Conservation (phyloP, 192 early-diverging fungal genomes). For the Coemansia sp. region DNA sequence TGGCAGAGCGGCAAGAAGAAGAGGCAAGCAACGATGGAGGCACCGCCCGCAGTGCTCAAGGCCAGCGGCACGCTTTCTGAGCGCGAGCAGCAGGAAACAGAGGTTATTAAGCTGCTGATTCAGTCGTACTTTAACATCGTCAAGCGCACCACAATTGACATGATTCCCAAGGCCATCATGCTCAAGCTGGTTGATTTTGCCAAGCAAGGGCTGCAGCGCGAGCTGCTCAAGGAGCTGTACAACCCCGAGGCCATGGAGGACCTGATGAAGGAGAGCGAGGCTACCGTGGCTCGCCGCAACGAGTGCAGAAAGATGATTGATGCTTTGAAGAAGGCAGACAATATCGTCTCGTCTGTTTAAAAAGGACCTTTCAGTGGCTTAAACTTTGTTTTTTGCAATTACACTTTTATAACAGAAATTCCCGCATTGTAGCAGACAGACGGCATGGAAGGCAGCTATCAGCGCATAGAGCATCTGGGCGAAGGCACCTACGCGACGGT, state of each 20-base stretch:
- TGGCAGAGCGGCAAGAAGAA: conserved; percentile 88
- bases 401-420: not conserved
- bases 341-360: conserved; percentile 47
- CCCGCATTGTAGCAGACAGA: conserved; percentile 2
- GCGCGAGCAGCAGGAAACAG: conserved; percentile 95
- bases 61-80: conserved; percentile 94
- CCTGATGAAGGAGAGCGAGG: conserved; percentile 93
- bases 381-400: conserved; percentile 2
- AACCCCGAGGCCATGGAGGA: conserved; percentile 93
- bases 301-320: conserved; percentile 99
- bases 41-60: conserved; percentile 72
- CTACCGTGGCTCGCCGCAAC: conserved; percentile 80
- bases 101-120: conserved; percentile 97
- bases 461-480: conserved; percentile 88
- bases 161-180: conserved; percentile 99
- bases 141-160: conserved; percentile 94
- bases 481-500: conserved; percentile 96
- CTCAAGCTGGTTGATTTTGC: conserved; percentile 87
- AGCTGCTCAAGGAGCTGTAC: conserved; percentile 93
- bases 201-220: conserved; percentile 93
- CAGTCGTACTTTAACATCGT: conserved; percentile 99
- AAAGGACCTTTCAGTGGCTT: not conserved
- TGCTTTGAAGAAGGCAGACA: conserved; percentile 58
- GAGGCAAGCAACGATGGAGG: conserved; percentile 64
- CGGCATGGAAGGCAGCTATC: conserved; percentile 56